Evolutionary conservation across 179 eudicot species (phyloP).

Genomic region (Nepenthes alata): DNA sequence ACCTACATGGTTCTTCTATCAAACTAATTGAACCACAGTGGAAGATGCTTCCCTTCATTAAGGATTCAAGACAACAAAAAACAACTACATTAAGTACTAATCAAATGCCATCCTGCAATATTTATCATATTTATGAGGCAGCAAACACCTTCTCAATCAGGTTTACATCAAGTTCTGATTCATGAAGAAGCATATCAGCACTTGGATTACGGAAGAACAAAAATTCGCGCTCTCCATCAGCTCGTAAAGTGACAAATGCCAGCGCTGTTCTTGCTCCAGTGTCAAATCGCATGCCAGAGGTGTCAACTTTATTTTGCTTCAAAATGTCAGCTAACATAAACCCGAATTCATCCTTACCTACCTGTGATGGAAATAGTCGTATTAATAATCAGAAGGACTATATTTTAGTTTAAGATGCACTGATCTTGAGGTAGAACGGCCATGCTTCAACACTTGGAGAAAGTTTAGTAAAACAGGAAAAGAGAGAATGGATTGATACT

Average conservation of each 20-base stretch:
- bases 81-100: neutral
- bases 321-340: conserved; percentile 42
- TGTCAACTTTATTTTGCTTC: conserved; percentile 39
- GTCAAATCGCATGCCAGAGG: conserved; percentile 41
- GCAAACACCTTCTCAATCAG: conserved; percentile 28
- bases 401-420: no score
- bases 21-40: conserved; percentile 66
- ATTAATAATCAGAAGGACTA: neutral
- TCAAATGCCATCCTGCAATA: neutral
- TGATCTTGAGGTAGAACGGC: no score
- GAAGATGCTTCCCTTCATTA: conserved; percentile 50
- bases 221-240: conserved; percentile 52
- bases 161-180: conserved; percentile 31
- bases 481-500: no score
- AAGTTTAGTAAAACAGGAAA: no score
- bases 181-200: conserved; percentile 49
- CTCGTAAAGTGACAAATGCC: conserved; percentile 38
- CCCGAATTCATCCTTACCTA: conserved; percentile 56
- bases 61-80: neutral
- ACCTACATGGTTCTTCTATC: conserved; percentile 60
- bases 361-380: conserved; percentile 13
- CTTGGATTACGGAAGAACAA: conserved; percentile 51
- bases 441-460: no score
- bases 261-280: conserved; percentile 40
- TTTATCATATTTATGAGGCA: neutral